Base-by-base conservation (phyloP, 2,329 filamentous ascomycete species). In the Trichoderma aggressivum region DNA sequence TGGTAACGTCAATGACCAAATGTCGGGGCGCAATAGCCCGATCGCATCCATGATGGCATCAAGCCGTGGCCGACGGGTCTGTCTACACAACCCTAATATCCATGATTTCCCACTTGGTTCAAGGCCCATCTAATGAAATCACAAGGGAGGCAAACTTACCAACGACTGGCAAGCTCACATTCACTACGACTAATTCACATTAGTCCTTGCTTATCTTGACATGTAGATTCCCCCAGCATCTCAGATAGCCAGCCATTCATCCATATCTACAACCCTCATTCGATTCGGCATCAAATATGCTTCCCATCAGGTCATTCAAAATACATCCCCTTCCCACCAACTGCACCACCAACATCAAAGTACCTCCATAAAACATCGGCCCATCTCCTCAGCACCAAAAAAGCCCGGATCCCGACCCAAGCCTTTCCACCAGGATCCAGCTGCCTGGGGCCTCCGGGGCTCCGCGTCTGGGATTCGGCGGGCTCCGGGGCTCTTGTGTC, bases 401-500 rank as follows among this genome's bases (percentile, higher is more conserved):
- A 34, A 24, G 7, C n/a, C 39, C 60, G 32, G 56, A 32, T 53
- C 47, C 47, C 47, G 47, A 34, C n/a, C 24, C 26, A 32, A 47
- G 18, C 47, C 47, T n/a, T 53, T 12, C 47, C 11, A 53, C 7
- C 47, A 53, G 36, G 18, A 63, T 30, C 26, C 39, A 21, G 36
- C 61, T 21, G 10, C 16, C 62, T 69, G 56, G 65, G 36, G 21
- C 47, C 43, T 26, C 70, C 74, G 69, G 70, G 34, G 61, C 73
- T 60, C 68, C 69, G 71, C 72, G 72, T 67, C 71, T 75, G 77
- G 77, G 73, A 47, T 68, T 78, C 77, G 77, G 77, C 76, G 77
- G 75, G 74, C 74, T 78, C 76, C 76, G 76, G 66, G n/a, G 65
- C 70, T 34, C 47, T 47, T 43, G 39, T 24, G 28, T 32, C n/a